phyloP scores from a whole-genome alignment of 140 eudicot species.

The Senecio squalidus region DNA sequence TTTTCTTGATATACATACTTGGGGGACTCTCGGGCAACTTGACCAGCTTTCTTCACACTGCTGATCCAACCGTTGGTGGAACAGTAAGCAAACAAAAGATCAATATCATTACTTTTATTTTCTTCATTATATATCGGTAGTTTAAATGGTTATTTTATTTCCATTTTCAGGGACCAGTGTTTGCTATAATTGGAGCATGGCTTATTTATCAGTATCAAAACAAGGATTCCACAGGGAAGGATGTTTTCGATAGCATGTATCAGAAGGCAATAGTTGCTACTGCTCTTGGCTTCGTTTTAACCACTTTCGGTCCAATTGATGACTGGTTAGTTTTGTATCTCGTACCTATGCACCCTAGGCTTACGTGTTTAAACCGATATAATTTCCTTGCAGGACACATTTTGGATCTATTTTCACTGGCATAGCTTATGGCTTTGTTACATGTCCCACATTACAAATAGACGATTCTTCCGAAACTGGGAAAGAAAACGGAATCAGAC shows the following conservation, averaged over 20 bases:
- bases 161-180: slow-evolving; percentile 63
- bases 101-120: neutral
- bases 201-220: slow-evolving; percentile 60
- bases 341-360: neutral
- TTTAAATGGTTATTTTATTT: neutral
- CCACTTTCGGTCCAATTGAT: slow-evolving; percentile 71
- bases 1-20: slow-evolving; percentile 69
- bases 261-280: slow-evolving; percentile 64
- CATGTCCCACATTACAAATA: slow-evolving; percentile 57
- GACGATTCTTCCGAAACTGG: slow-evolving; percentile 31
- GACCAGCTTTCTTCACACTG: slow-evolving; percentile 78
- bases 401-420: slow-evolving; percentile 66
- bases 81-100: slow-evolving; percentile 49
- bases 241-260: slow-evolving; percentile 50
- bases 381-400: slow-evolving; percentile 57
- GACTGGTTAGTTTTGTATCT: slow-evolving; percentile 56
- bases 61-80: slow-evolving; percentile 90
- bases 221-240: slow-evolving; percentile 38
- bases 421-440: slow-evolving; percentile 59
- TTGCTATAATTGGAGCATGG: slow-evolving; percentile 88
- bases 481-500: slow-evolving; percentile 54
- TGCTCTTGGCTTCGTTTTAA: slow-evolving; percentile 52
- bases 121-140: neutral
- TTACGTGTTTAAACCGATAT: neutral
- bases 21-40: slow-evolving; percentile 90